Base-by-base conservation (phyloP, 176 grass and related monocot genomes). In the Puccinellia tenuiflora region DNA sequence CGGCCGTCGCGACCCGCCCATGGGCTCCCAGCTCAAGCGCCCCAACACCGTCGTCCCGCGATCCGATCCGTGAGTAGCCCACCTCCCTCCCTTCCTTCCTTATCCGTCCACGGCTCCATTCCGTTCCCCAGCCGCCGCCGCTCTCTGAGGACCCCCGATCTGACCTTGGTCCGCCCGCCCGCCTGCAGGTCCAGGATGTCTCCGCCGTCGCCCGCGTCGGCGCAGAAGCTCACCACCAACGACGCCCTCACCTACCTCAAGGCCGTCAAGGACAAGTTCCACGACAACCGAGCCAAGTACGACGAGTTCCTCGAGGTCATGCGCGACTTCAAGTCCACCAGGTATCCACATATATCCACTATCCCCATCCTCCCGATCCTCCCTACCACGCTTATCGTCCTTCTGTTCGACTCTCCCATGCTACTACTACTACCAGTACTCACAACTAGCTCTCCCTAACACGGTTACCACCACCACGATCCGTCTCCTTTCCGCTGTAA, bases 301-400 rank as follows among this genome's bases (percentile, higher is more conserved):
- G 85, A 90, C 28, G 90, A 95, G 64, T 95, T 95, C 79, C 88
- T 95, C 33, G 90, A 92, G 77, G 87, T 95, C 87, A 95, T 95
- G 92, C 85, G 91, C 61, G 92, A 95, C 60, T 92, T 95, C 81
- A 92, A 95, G 68, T 88, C 87, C 87, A 73, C 87, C 35, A 95
- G 92, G 92, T 94, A 53, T 39, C 38, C 38, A 7, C 6, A 7
- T 8, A 8, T 9, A 9, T 9, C 38, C 7, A 40, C 37, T 5
- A 5, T 37, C 35, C 35, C 35, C 35, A 37, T 37, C 35, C 35
- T 37, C 35, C 35, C 35, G 35, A n/a, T n/a, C n/a, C n/a, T n/a
- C n/a, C n/a, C n/a, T n/a, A n/a, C n/a, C n/a, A n/a, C n/a, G n/a
- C n/a, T n/a, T n/a, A n/a, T n/a, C n/a, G n/a, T n/a, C n/a, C n/a